A percentile compares a stretch with the other conserved stretches of the same genome.
These are phyloP conservation scores for Hypomyces rosellus DNA, from an alignment of 2,329 filamentous ascomycete species.

Conservation along the genomic window DNA sequence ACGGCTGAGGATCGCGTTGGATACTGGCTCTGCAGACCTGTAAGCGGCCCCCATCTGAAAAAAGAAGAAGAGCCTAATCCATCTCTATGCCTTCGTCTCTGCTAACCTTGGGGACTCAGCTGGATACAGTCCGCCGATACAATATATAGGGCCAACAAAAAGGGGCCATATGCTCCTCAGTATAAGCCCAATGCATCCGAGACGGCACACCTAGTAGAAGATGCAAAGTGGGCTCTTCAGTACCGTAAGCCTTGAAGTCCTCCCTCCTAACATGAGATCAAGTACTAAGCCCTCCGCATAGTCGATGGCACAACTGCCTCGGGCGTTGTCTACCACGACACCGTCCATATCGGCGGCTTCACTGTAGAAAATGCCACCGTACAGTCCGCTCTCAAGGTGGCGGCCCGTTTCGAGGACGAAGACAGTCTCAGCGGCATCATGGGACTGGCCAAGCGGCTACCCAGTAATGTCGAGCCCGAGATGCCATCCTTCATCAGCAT, in stretches of 20 bases:
- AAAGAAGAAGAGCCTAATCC: too few species aligned
- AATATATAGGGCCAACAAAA: conserved; percentile 25
- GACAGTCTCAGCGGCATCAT: conserved; percentile 43
- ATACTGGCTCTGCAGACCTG: conserved; percentile 50
- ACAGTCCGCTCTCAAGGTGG: conserved; percentile 41
- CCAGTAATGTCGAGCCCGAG: conserved; percentile 37
- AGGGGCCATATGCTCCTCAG: conserved; percentile 31
- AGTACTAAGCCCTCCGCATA: conserved; percentile 12
- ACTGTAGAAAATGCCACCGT: conserved; percentile 39
- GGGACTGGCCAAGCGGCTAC: conserved; percentile 43
- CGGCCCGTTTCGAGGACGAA: conserved; percentile 37
- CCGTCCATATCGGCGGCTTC: conserved; percentile 39
- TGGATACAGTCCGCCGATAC: conserved; percentile 50
- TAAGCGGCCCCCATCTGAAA: conserved; percentile 41
- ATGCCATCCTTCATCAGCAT: conserved; percentile 40
- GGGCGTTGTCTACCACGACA: conserved; percentile 47
- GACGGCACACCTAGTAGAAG: conserved; percentile 34
- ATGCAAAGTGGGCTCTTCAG: conserved; percentile 42
- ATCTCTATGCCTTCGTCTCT: too few species aligned
- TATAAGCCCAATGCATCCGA: conserved; percentile 42
- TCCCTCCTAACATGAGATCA: not conserved
- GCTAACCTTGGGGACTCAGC: conserved; percentile 23
- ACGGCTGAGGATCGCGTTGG: conserved; percentile 40
- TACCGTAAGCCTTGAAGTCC: conserved; percentile 37
- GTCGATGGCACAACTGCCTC: conserved; percentile 39